Percentiles rank a stretch among this genome's conserved stretches.
Evolutionary conservation across 345 rosid species (phyloP).

Genomic region (Anacardium occidentale): DNA sequence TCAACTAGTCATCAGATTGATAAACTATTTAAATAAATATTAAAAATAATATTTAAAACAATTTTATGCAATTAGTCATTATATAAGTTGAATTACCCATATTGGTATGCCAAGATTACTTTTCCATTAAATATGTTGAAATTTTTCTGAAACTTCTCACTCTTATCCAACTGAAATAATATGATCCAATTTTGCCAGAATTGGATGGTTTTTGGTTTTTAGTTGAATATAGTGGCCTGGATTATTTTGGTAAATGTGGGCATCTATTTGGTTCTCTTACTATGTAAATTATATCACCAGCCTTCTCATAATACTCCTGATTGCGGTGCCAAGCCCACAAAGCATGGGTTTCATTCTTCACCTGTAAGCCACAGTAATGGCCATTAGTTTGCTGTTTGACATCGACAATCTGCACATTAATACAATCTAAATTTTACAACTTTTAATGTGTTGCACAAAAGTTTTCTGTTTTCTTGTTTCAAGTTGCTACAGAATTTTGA

Average conservation of each 20-base stretch:
- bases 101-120: too few relatives aligned
- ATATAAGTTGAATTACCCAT: too few relatives aligned
- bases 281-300: slow-evolving; percentile 81
- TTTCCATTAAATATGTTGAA: background rate
- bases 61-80: too few relatives aligned
- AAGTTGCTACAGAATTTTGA: background rate
- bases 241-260: slow-evolving; percentile 30
- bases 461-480: background rate
- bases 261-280: slow-evolving; percentile 72
- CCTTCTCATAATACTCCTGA: slow-evolving; percentile 49
- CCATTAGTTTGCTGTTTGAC: slow-evolving; percentile 1
- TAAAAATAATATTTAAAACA: too few relatives aligned
- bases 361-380: slow-evolving; percentile 37
- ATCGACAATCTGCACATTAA: background rate
- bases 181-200: background rate
- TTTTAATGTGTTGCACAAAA: background rate
- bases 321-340: slow-evolving; percentile 91
- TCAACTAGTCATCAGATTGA: too few relatives aligned
- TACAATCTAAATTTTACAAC: background rate
- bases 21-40: too few relatives aligned
- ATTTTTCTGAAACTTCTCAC: slow-evolving; percentile 1
- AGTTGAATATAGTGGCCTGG: background rate
- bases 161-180: background rate
- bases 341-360: slow-evolving; percentile 82
- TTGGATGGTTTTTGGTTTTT: background rate